These are phyloP conservation scores for Aspergillus bombycis DNA, from an alignment of 2,329 filamentous ascomycete genomes.

Conservation along the genomic window DNA sequence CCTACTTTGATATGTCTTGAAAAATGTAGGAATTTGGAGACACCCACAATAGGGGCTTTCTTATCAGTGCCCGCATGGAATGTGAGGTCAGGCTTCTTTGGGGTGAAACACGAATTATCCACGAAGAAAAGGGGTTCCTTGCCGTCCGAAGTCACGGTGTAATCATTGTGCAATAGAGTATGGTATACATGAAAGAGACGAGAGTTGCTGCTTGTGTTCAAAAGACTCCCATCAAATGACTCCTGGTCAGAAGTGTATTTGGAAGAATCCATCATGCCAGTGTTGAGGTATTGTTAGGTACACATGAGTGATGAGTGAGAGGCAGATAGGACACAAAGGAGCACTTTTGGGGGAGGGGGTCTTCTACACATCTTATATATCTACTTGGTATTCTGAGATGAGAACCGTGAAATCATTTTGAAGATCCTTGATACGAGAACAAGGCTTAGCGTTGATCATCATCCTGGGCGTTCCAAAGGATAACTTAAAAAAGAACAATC, in stretches of 20 bases:
- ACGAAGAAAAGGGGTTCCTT: conserved; percentile 29
- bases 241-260: conserved; percentile 3
- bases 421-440: neutral
- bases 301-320: neutral
- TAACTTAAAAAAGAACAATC: neutral
- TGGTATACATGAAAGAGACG: conserved; percentile 30
- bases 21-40: conserved; percentile 38
- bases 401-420: neutral
- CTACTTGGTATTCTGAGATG: neutral
- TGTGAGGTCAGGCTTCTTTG: conserved; percentile 38
- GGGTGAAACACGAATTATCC: conserved; percentile 32
- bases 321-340: neutral
- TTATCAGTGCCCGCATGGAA: conserved; percentile 33
- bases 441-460: conserved; percentile 8
- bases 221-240: neutral
- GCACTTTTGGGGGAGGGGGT: neutral
- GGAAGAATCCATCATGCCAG: neutral
- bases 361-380: conserved; percentile 7
- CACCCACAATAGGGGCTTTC: conserved; percentile 30
- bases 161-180: conserved; percentile 26
- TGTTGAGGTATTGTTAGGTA: neutral
- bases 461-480: neutral
- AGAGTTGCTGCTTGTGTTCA: neutral
- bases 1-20: conserved; percentile 37
- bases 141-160: conserved; percentile 24